These are phyloP conservation scores for Fraxinus ornus DNA, from an alignment of 305 asterid genomes.

Conservation along the genomic window DNA sequence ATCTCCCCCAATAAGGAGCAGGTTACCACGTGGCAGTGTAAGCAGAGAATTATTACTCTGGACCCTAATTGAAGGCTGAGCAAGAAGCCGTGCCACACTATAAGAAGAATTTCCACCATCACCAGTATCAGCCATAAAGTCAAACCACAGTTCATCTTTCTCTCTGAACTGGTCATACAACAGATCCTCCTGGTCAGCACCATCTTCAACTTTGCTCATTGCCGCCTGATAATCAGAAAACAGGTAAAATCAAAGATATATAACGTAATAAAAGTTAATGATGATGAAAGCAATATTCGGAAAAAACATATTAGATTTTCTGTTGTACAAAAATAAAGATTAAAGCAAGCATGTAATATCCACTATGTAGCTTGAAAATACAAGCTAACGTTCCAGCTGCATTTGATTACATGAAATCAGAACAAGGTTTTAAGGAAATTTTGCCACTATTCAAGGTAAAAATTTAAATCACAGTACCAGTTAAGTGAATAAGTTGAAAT, in stretches of 20 bases:
- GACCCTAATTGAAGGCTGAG: slow-evolving; percentile 77
- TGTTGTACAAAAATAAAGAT: neutral
- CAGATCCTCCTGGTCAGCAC: slow-evolving; percentile 74
- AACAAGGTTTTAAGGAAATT: neutral
- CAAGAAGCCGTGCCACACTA: slow-evolving; percentile 91
- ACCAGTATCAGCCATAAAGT: slow-evolving; percentile 99
- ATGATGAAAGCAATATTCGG: neutral
- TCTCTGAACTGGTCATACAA: slow-evolving; percentile 83
- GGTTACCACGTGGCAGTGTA: slow-evolving; percentile 73
- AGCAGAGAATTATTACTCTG: slow-evolving; percentile 47
- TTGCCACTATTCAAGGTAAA: neutral
- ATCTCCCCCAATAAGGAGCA: slow-evolving; percentile 98
- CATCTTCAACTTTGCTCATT: slow-evolving; percentile 85
- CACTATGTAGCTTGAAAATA: neutral
- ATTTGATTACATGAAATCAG: slow-evolving; percentile 4
- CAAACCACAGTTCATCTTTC: slow-evolving; percentile 91
- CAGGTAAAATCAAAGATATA: slow-evolving; percentile 8
- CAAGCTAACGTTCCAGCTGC: neutral
- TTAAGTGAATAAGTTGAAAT: neutral
- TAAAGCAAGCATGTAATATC: neutral
- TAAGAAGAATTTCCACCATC: slow-evolving; percentile 98
- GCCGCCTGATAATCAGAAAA: slow-evolving; percentile 68
- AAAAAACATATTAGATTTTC: slow-evolving; percentile 4
- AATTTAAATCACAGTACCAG: neutral
- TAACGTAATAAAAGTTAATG: neutral